A percentile compares a stretch with the other conserved stretches of the same genome.
phyloP scores from a whole-genome alignment of 805 yeast species.

The Kuraishia ogatae region DNA sequence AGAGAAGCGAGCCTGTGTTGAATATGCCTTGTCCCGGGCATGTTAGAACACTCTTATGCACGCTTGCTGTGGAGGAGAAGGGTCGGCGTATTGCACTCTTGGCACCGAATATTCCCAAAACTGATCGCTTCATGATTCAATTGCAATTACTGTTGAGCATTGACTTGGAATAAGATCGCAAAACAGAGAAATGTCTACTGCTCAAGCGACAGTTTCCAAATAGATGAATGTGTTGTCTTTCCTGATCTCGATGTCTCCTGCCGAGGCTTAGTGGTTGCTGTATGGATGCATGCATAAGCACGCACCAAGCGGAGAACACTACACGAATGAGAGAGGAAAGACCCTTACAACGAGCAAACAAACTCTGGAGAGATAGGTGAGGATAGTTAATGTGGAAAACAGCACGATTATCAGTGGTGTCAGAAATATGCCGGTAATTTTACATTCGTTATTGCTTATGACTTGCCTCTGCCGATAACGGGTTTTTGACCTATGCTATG shows the following conservation, averaged over 20 bases:
- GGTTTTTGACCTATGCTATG: neutral
- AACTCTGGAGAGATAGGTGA: neutral
- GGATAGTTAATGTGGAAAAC: too few relatives aligned
- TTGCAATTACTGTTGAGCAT: neutral
- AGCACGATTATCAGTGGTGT: too few relatives aligned
- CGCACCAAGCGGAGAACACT: neutral
- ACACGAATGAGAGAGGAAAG: neutral
- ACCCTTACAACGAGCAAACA: neutral
- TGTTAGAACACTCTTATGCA: constrained; percentile 5
- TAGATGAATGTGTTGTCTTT: too few relatives aligned
- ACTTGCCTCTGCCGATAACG: too few relatives aligned
- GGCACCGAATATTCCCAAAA: neutral
- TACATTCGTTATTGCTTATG: too few relatives aligned
- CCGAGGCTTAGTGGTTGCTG: neutral
- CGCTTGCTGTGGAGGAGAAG: neutral
- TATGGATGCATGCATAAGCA: neutral
- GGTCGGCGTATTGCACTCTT: neutral
- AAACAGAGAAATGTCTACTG: neutral
- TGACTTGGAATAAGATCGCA: neutral
- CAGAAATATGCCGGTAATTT: too few relatives aligned
- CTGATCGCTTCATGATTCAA: neutral
- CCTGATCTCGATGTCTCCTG: too few relatives aligned
- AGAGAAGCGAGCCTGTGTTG: constrained; percentile 7
- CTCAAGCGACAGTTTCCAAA: too few relatives aligned
- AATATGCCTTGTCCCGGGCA: constrained; percentile 25